Percentiles rank a stretch among this genome's conserved stretches.
Evolutionary conservation across 1,284 basidiomycete genomes (phyloP).

Genomic region (Vanrija pseudolonga): DNA sequence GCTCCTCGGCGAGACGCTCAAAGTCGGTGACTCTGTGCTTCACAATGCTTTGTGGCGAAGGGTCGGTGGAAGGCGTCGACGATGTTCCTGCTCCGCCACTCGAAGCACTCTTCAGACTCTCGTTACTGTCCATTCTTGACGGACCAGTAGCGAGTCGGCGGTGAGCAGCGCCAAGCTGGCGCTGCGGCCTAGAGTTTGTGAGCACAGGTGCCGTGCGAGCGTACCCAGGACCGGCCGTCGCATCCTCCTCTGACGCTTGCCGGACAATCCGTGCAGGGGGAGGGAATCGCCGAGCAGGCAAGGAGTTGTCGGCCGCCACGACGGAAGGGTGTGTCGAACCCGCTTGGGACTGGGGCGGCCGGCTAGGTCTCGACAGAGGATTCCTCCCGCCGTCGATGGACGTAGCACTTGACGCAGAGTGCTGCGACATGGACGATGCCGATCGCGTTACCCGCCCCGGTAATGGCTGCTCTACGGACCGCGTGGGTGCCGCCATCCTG

Average conservation of each 20-base stretch:
- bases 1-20: not conserved
- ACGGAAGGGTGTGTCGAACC: slow-evolving; percentile 13
- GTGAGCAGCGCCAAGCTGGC: not conserved
- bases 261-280: slow-evolving; percentile 21
- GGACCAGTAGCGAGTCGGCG: not conserved
- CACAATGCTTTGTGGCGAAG: not conserved
- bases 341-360: slow-evolving; percentile 19
- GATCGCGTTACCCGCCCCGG: not conserved
- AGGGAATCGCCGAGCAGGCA: slow-evolving; percentile 15
- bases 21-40: slow-evolving; percentile 1
- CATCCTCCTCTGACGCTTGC: too few relatives aligned
- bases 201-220: slow-evolving; percentile 1
- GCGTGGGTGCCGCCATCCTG: not conserved
- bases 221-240: too few relatives aligned
- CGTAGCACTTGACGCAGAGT: not conserved
- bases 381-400: slow-evolving; percentile 2
- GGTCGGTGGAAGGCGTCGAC: not conserved
- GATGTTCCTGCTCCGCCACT: too few relatives aligned
- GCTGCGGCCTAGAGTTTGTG: not conserved
- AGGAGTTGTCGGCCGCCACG: not conserved
- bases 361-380: slow-evolving; percentile 21
- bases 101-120: too few relatives aligned
- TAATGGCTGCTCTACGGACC: too few relatives aligned
- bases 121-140: not conserved
- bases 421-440: not conserved